Evolutionary conservation across 108 stramenopile species (phyloP), one percentile per base, ranked within the genome.

Genomic region (Cyclotella baltica): DNA sequence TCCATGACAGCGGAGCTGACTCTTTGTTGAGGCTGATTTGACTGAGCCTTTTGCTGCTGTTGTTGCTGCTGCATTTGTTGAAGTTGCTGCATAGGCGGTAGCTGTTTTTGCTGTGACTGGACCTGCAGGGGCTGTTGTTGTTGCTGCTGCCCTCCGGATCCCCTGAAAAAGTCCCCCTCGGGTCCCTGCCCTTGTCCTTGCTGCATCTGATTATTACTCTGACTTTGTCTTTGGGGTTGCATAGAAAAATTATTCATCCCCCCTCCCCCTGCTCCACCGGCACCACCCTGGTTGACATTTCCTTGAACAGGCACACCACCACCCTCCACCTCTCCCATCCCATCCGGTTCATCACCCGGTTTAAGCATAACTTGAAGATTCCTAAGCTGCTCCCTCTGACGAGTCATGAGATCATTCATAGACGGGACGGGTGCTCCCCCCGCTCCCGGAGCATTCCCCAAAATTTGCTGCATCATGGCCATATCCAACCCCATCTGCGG

Each of bases 371-470:
- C 19, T 59, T 81, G 80, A 3, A 81, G 61, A 35, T 62, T 46
- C 35, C 63, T 61, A 50, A 81, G 73, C 40, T 75, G 73, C 20
- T 81, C 80, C 18, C 80, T 29, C 35, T 81, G 80, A 46, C 52
- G 62, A 20, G 65, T 6, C 73, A 75, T 75, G 8, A 81, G 18
- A 53, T 75, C 68, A 50, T 70, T 62, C 80, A 81, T 75, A 19
- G 65, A 28, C 28, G 38, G 20, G 28, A 37, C 25, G 22, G 48
- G 22, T 29, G 23, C 33, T 43, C 19, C 25, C 65, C 29, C 20
- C 31, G 47, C 52, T 53, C 51, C 20, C 4, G 5, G 27, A 10
- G 28, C 3, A 0, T 33, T 51, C 19, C 23, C 23, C 10, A 34
- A 19, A 18, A 34, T 53, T 35, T 52, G 51, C 28, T 64, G 73